Conservation (phyloP, 2,329 filamentous ascomycete species). For the Verticillium nonalfalfae region DNA sequence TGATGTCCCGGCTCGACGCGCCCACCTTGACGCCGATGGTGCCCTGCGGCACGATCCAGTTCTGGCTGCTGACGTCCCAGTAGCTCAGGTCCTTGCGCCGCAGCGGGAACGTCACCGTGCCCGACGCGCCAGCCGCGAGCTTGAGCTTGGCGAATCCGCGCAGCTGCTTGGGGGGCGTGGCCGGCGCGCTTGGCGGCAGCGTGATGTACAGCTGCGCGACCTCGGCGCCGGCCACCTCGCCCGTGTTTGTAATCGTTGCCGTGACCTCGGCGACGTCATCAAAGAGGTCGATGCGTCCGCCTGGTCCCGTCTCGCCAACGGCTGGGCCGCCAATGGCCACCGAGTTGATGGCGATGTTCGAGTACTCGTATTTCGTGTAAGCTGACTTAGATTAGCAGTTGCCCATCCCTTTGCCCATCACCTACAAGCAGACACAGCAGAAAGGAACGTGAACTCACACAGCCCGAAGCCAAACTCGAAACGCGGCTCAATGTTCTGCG, state of each 20-base stretch:
- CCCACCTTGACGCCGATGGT: slow-evolving; percentile 35
- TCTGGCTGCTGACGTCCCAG: slow-evolving; percentile 53
- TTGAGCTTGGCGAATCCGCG: slow-evolving; percentile 59
- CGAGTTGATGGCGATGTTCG: slow-evolving; percentile 36
- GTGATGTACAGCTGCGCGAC: slow-evolving; percentile 56
- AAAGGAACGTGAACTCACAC: slow-evolving; percentile 24
- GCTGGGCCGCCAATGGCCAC: slow-evolving; percentile 31
- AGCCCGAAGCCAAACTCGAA: slow-evolving; percentile 62
- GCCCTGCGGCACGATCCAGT: slow-evolving; percentile 50
- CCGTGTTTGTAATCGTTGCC: slow-evolving; percentile 59
- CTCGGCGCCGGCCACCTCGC: slow-evolving; percentile 53
- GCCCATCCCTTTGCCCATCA: background rate
- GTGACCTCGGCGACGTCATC: slow-evolving; percentile 42
- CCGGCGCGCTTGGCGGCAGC: slow-evolving; percentile 30
- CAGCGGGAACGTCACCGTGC: slow-evolving; percentile 44
- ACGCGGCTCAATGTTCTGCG: slow-evolving; percentile 47
- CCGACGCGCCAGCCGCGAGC: slow-evolving; percentile 40
- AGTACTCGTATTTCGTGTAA: slow-evolving; percentile 63
- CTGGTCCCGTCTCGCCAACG: slow-evolving; percentile 29
- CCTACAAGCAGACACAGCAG: background rate
- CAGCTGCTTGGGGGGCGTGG: slow-evolving; percentile 49
- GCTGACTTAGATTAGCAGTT: slow-evolving; percentile 28
- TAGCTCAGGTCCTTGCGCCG: slow-evolving; percentile 60
- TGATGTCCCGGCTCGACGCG: slow-evolving; percentile 38
- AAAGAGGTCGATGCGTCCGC: slow-evolving; percentile 39